Percentiles rank a stretch among this genome's conserved stretches.
Conservation (phyloP, 345 rosid genomes). For the Syzygium oleosum region DNA sequence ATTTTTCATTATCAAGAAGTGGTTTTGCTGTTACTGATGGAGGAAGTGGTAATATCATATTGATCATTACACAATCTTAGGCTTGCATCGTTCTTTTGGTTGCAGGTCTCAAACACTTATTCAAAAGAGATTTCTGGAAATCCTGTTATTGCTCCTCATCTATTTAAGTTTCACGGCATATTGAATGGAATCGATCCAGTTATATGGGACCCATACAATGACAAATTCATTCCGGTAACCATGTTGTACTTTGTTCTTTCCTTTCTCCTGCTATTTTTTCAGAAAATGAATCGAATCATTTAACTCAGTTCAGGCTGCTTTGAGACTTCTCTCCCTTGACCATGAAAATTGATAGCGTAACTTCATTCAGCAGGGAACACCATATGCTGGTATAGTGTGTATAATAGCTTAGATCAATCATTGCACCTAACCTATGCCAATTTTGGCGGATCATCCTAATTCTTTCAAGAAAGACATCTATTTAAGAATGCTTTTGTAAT, state of each 20-base stretch:
- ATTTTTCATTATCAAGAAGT: not conserved
- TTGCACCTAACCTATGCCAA: not conserved
- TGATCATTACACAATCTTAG: not conserved
- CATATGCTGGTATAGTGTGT: not conserved
- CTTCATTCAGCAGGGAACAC: not conserved
- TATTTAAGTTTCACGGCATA: constrained; percentile 81
- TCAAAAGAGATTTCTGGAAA: constrained; percentile 83
- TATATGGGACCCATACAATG: constrained; percentile 95
- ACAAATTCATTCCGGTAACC: constrained; percentile 73
- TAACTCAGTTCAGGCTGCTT: not conserved
- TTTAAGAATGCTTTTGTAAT: not conserved
- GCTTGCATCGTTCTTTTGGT: constrained; percentile 1
- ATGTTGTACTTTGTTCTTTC: not conserved
- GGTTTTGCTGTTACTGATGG: not conserved
- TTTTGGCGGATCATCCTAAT: not conserved
- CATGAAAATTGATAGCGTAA: not conserved
- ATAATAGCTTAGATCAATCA: not conserved
- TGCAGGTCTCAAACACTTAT: constrained; percentile 76
- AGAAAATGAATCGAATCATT: not conserved
- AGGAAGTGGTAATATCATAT: not conserved
- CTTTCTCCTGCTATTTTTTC: not conserved
- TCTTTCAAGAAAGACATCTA: not conserved
- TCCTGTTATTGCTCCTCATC: constrained; percentile 58
- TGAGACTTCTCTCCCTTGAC: not conserved
- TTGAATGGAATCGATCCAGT: constrained; percentile 90